Evolutionary conservation across 164 flowering plant genomes (phyloP).

Genomic region (Tinospora cordifolia): DNA sequence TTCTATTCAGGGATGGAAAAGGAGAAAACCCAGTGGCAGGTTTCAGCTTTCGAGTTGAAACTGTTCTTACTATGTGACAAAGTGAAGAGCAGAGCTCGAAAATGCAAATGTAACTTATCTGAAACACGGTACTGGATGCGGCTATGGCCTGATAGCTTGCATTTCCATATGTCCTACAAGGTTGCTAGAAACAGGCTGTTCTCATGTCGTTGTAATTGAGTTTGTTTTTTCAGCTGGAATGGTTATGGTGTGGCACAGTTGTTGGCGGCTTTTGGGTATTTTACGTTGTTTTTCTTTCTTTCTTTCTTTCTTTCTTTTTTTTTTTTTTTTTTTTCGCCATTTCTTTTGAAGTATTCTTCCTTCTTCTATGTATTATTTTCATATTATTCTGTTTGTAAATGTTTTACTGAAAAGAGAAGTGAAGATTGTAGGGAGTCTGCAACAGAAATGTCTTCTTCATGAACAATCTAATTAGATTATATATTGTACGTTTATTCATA

Average conservation of each 20-base stretch:
- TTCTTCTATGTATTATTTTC: conserved; percentile 22
- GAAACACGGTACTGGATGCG: conserved; percentile 12
- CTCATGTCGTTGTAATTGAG: conserved; percentile 10
- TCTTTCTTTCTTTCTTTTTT: too few species aligned
- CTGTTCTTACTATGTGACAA: background rate
- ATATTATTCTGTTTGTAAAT: conserved; percentile 7
- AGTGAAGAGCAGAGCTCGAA: background rate
- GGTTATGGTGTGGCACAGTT: conserved; percentile 5
- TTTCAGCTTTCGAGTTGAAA: conserved; percentile 66
- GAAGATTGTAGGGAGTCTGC: too few species aligned
- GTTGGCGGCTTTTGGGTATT: conserved; percentile 6
- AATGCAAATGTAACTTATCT: conserved; percentile 5
- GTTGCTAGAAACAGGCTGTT: conserved; percentile 11
- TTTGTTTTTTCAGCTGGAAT: conserved; percentile 13
- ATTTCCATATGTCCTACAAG: background rate
- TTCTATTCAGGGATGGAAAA: conserved; percentile 84
- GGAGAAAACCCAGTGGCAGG: conserved; percentile 73
- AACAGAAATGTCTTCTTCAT: background rate
- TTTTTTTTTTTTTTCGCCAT: background rate
- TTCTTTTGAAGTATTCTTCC: background rate
- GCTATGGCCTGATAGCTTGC: conserved; percentile 15
- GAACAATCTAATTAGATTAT: background rate
- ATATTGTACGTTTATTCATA: background rate
- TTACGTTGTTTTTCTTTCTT: background rate
- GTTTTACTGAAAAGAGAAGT: too few species aligned